Conservation (phyloP, 306 rosid species). For the Glycine latifolia region DNA sequence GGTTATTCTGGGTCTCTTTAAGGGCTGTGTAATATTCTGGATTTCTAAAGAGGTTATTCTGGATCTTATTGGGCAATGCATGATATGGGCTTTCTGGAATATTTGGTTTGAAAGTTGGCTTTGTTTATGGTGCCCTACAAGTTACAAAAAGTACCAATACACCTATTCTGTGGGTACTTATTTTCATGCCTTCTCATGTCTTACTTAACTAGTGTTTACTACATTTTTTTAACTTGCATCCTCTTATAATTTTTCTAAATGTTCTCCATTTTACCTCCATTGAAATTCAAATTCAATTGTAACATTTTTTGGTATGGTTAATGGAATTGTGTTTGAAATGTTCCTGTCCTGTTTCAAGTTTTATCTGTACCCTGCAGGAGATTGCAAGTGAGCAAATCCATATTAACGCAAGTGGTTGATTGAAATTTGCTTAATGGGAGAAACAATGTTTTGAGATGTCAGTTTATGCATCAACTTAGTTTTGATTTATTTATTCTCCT, state of each 20-base stretch:
- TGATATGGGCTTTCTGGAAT: background rate
- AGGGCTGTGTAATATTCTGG: conserved; percentile 19
- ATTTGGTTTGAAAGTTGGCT: too few species aligned
- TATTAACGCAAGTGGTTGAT: conserved; percentile 19
- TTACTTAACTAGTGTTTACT: conserved; percentile 12
- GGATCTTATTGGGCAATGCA: too few species aligned
- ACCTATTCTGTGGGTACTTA: conserved; percentile 1
- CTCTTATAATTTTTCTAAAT: conserved; percentile 24
- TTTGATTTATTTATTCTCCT: conserved; percentile 41
- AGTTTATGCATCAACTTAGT: background rate
- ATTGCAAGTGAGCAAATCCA: conserved; percentile 32
- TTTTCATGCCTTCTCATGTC: conserved; percentile 17
- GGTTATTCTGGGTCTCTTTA: conserved; percentile 3
- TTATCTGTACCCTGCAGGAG: conserved; percentile 18
- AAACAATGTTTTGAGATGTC: background rate
- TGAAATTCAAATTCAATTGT: conserved; percentile 7
- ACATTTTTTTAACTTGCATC: conserved; percentile 27
- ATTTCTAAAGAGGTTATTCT: too few species aligned
- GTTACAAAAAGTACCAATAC: background rate
- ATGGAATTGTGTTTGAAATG: conserved; percentile 30
- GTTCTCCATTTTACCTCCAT: conserved; percentile 20
- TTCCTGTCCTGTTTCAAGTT: conserved; percentile 25
- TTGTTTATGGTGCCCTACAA: background rate
- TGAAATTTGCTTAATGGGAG: conserved; percentile 37
- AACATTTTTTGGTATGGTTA: conserved; percentile 1